Conservation (phyloP, 192 early-diverging fungal species). For the Helicostylum pulchrum region DNA sequence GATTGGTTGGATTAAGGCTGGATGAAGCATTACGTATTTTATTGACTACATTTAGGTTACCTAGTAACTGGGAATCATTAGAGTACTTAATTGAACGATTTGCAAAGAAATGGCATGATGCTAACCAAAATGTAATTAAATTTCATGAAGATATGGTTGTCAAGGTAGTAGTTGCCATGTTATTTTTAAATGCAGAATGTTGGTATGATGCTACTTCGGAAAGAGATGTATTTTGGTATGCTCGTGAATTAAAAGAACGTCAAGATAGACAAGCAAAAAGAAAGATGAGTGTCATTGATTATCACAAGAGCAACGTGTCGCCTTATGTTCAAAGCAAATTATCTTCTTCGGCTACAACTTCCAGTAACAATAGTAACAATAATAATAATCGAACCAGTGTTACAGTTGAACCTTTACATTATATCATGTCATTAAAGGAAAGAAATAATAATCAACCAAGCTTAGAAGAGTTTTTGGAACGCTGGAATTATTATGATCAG, state of each 20-base stretch:
- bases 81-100: constrained; percentile 58
- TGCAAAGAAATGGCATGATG: constrained; percentile 59
- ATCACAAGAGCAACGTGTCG: neutral
- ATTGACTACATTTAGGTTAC: constrained; percentile 50
- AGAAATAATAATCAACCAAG: constrained; percentile 6
- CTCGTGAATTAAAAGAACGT: constrained; percentile 28
- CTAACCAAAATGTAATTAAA: constrained; percentile 54
- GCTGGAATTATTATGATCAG: constrained; percentile 36
- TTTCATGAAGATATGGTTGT: constrained; percentile 54
- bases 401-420: constrained; percentile 20
- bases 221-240: constrained; percentile 38
- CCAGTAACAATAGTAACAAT: neutral
- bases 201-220: constrained; percentile 47
- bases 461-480: constrained; percentile 22
- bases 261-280: constrained; percentile 19
- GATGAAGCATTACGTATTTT: constrained; percentile 61
- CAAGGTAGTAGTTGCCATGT: constrained; percentile 61
- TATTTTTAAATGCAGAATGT: constrained; percentile 59
- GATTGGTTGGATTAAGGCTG: constrained; percentile 49
- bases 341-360: constrained; percentile 3
- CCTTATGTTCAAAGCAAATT: neutral
- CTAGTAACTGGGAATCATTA: constrained; percentile 43
- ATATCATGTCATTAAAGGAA: constrained; percentile 17
- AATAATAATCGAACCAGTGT: constrained; percentile 18
- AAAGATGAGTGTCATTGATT: constrained; percentile 19